phyloP scores from a whole-genome alignment of 2,329 filamentous ascomycete species.

The Fusarium torreyae region DNA sequence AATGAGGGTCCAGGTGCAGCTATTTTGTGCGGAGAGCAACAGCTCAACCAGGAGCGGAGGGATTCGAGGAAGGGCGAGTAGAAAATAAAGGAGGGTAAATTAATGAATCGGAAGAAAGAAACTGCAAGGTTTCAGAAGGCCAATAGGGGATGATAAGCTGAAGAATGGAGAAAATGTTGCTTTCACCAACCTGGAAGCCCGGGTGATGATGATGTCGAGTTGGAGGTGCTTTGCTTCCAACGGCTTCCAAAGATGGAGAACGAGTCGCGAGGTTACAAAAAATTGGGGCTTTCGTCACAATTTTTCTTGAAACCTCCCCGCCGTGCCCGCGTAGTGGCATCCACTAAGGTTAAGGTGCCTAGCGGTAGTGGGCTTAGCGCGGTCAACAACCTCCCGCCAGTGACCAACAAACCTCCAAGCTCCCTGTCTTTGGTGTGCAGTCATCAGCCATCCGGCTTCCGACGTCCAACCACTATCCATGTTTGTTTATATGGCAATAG shows the following conservation, averaged over 20 bases:
- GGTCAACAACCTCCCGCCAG: conserved; percentile 21
- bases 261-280: conserved; percentile 46
- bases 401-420: conserved; percentile 24
- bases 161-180: conserved; percentile 22
- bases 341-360: conserved; percentile 36
- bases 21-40: conserved; percentile 41
- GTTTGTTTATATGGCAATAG: conserved; percentile 11
- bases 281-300: conserved; percentile 52
- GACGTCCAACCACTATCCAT: conserved; percentile 9
- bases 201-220: conserved; percentile 46
- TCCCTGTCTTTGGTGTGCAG: conserved; percentile 7
- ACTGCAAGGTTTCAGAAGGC: conserved; percentile 4
- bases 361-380: conserved; percentile 37
- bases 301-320: conserved; percentile 51
- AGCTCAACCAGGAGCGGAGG: conserved; percentile 40
- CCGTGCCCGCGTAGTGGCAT: conserved; percentile 33
- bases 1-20: conserved; percentile 42
- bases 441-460: conserved; percentile 41
- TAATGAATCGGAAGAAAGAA: conserved; percentile 27
- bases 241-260: conserved; percentile 45
- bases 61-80: conserved; percentile 17
- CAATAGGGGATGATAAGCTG: conserved; percentile 1
- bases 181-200: conserved; percentile 38
- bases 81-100: conserved; percentile 23
- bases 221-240: conserved; percentile 44